These are phyloP conservation scores for Neofusicoccum umdonicola DNA, from an alignment of 2,329 filamentous ascomycete species.

Conservation along the genomic window DNA sequence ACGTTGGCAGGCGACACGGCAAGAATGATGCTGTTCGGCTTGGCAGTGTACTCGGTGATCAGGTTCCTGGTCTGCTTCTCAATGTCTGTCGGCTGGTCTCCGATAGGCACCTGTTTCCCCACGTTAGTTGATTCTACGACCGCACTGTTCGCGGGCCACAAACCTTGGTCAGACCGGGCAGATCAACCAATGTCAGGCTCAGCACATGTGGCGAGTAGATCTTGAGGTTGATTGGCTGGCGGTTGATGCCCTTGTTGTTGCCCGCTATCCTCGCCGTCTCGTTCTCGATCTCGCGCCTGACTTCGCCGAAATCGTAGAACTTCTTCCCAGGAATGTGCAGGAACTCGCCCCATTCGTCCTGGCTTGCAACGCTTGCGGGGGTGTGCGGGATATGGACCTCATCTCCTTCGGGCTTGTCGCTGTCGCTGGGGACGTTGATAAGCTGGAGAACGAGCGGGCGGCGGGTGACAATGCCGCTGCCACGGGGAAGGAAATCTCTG, in stretches of 20 bases:
- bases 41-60: constrained; percentile 97
- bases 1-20: constrained; percentile 97
- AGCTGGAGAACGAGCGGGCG: constrained; percentile 94
- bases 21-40: constrained; percentile 96
- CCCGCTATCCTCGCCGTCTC: constrained; percentile 94
- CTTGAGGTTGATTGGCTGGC: constrained; percentile 96
- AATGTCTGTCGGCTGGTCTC: constrained; percentile 94
- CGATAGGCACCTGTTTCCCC: constrained; percentile 74
- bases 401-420: constrained; percentile 65
- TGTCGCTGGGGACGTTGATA: constrained; percentile 83
- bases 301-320: constrained; percentile 88
- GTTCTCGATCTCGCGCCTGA: constrained; percentile 94
- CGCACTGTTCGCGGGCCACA: constrained; percentile 19
- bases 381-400: constrained; percentile 70
- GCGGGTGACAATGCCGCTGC: constrained; percentile 93
- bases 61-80: constrained; percentile 97
- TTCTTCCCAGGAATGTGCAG: constrained; percentile 87
- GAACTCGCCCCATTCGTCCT: constrained; percentile 88
- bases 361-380: constrained; percentile 67
- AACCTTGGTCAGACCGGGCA: constrained; percentile 94
- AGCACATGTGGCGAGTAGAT: constrained; percentile 97
- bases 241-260: constrained; percentile 97
- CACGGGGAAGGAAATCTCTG: constrained; percentile 92
- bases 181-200: constrained; percentile 91
- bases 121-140: constrained; percentile 26